Evolutionary conservation across 2,329 filamentous ascomycete genomes (phyloP).

Genomic region (Calonectria montana): DNA sequence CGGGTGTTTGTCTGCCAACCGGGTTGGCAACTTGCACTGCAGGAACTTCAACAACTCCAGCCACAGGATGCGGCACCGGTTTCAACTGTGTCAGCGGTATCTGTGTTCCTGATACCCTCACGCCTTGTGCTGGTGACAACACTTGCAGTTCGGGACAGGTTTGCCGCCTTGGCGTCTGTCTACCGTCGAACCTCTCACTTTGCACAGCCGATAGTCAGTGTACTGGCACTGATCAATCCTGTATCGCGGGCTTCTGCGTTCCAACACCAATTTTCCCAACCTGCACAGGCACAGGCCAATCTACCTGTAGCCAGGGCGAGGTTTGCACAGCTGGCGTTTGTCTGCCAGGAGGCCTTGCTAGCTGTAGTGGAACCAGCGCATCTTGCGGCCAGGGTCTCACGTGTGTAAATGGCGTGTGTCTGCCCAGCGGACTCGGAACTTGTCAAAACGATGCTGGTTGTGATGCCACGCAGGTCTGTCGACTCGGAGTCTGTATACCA

Average conservation of each 20-base stretch:
- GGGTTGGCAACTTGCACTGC: background rate
- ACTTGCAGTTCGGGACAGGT: constrained; percentile 16
- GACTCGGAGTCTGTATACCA: constrained; percentile 2
- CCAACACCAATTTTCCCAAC: background rate
- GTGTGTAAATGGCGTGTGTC: background rate
- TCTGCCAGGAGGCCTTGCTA: background rate
- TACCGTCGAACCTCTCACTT: background rate
- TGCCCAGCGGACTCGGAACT: background rate
- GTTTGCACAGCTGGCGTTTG: constrained; percentile 1
- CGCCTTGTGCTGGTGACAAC: background rate
- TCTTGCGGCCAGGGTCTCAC: background rate
- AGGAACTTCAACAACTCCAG: background rate
- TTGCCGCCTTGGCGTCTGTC: constrained; percentile 18
- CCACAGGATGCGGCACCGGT: background rate
- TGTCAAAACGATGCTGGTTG: background rate
- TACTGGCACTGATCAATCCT: background rate
- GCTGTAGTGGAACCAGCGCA: background rate
- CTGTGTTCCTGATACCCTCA: background rate
- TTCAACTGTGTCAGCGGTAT: background rate
- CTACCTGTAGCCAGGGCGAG: background rate
- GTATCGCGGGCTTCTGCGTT: constrained; percentile 3
- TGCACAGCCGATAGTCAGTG: background rate
- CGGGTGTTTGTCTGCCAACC: background rate
- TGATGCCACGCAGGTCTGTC: background rate
- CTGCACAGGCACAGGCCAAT: background rate